These are phyloP conservation scores for Parachaetomium inaequale DNA, from an alignment of 495 filamentous ascomycete genomes.

Conservation along the genomic window DNA sequence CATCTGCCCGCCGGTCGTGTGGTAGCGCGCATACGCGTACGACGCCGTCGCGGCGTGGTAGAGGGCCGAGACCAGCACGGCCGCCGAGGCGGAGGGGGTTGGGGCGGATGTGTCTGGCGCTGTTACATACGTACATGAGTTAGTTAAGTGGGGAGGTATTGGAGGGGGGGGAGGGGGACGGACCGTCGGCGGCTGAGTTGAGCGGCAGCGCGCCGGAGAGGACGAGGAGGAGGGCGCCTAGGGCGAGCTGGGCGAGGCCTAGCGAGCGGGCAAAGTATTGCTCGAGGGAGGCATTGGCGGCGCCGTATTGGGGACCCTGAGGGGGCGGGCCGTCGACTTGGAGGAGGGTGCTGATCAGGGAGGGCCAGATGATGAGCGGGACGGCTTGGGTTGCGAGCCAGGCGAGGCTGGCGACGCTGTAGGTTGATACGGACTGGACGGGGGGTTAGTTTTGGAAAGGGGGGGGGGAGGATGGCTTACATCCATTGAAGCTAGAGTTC, in stretches of 20 bases:
- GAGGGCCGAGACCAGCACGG: conserved; percentile 59
- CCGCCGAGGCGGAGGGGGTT: conserved; percentile 44
- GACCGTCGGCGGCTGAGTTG: conserved; percentile 40
- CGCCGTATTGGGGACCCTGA: neutral
- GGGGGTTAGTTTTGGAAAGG: conserved; percentile 1
- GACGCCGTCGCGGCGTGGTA: conserved; percentile 63
- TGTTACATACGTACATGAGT: conserved; percentile 3
- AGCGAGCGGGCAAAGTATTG: conserved; percentile 68
- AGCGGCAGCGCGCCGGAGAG: conserved; percentile 76
- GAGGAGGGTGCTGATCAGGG: conserved; percentile 55
- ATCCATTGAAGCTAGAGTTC: too few species aligned
- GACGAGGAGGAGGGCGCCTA: conserved; percentile 63
- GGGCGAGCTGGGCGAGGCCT: conserved; percentile 61
- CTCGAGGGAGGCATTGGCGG: conserved; percentile 53
- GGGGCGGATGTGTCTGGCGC: conserved; percentile 12
- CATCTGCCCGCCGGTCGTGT: conserved; percentile 46
- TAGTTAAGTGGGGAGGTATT: neutral
- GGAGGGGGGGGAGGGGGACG: conserved; percentile 1
- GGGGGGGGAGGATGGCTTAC: neutral
- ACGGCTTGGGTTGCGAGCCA: conserved; percentile 67
- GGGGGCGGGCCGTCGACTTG: conserved; percentile 39
- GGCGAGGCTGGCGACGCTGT: conserved; percentile 61
- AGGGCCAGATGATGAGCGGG: conserved; percentile 60
- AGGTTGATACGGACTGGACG: conserved; percentile 64
- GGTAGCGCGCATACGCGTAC: conserved; percentile 65